Percentiles rank a stretch among this genome's conserved stretches.
Evolutionary conservation across 2,329 filamentous ascomycete genomes (phyloP).

Genomic region (Diaporthe velutina): DNA sequence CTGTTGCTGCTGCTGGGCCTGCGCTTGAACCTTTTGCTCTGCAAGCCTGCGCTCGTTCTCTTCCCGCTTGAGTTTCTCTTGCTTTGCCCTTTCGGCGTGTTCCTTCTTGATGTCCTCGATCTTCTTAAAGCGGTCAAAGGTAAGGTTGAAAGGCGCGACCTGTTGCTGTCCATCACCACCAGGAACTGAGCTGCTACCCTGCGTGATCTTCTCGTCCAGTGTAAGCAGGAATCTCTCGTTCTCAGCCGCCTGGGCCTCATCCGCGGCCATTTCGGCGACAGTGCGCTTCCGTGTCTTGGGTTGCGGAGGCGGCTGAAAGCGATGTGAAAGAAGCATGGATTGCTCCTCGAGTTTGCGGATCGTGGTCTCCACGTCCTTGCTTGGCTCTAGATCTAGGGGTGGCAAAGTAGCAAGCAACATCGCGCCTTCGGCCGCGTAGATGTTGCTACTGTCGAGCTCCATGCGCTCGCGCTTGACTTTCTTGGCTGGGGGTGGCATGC

Average conservation of each 20-base stretch:
- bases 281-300: conserved; percentile 94
- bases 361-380: conserved; percentile 75
- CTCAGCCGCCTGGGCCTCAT: conserved; percentile 90
- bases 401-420: conserved; percentile 80
- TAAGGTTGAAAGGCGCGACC: conserved; percentile 81
- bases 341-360: conserved; percentile 74
- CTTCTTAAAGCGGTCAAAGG: conserved; percentile 92
- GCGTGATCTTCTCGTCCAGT: conserved; percentile 84
- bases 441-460: conserved; percentile 80
- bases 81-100: conserved; percentile 81
- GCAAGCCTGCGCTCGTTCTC: conserved; percentile 69
- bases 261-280: conserved; percentile 92
- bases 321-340: conserved; percentile 71
- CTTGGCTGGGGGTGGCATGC: conserved; percentile 72
- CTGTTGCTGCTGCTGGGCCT: conserved; percentile 59
- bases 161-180: conserved; percentile 81
- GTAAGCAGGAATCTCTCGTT: conserved; percentile 94
- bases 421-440: conserved; percentile 81
- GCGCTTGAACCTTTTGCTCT: conserved; percentile 61
- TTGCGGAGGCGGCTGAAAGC: conserved; percentile 80
- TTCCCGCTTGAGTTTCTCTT: conserved; percentile 78
- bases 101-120: conserved; percentile 86
- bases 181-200: conserved; percentile 69
- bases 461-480: conserved; percentile 78
- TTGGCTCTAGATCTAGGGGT: conserved; percentile 83